Conservation (phyloP, 192 early-diverging fungal genomes). For the Backusella australiensis region DNA sequence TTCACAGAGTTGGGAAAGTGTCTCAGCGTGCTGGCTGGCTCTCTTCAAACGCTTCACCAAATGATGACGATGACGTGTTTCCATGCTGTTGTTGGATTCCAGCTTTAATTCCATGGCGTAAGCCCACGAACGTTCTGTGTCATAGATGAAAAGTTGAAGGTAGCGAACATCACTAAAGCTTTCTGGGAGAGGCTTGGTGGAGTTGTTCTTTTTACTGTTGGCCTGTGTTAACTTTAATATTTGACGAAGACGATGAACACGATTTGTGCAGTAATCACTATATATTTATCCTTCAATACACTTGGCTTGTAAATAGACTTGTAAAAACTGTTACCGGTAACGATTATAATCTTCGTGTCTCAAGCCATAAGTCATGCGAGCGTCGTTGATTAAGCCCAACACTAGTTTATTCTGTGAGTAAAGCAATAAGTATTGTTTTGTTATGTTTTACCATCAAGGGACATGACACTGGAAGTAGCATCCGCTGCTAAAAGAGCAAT, state of each 20-base stretch:
- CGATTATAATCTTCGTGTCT: constrained; percentile 79
- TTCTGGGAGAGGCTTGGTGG: constrained; percentile 48
- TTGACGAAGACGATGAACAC: constrained; percentile 59
- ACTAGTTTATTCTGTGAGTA: constrained; percentile 34
- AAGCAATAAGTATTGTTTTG: not conserved
- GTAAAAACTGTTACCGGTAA: constrained; percentile 49
- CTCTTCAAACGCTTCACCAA: constrained; percentile 59
- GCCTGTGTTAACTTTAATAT: constrained; percentile 49
- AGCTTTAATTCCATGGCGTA: constrained; percentile 77
- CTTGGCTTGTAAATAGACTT: not conserved
- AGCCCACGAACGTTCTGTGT: constrained; percentile 73
- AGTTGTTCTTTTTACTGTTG: constrained; percentile 44
- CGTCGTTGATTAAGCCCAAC: constrained; percentile 53
- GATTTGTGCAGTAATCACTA: constrained; percentile 66
- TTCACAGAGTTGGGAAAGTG: constrained; percentile 47
- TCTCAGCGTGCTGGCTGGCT: constrained; percentile 51
- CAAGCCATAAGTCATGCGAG: constrained; percentile 72
- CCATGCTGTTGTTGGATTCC: constrained; percentile 49
- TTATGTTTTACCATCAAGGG: not conserved
- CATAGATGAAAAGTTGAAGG: constrained; percentile 63
- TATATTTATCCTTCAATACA: not conserved
- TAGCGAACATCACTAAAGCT: constrained; percentile 48
- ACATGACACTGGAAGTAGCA: not conserved
- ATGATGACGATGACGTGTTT: constrained; percentile 68
- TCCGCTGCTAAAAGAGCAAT: not conserved